A percentile compares a stretch with the other conserved stretches of the same genome.
These are phyloP conservation scores for Micractinium sp. DNA, from an alignment of 139 green algal genomes.

Conservation along the genomic window DNA sequence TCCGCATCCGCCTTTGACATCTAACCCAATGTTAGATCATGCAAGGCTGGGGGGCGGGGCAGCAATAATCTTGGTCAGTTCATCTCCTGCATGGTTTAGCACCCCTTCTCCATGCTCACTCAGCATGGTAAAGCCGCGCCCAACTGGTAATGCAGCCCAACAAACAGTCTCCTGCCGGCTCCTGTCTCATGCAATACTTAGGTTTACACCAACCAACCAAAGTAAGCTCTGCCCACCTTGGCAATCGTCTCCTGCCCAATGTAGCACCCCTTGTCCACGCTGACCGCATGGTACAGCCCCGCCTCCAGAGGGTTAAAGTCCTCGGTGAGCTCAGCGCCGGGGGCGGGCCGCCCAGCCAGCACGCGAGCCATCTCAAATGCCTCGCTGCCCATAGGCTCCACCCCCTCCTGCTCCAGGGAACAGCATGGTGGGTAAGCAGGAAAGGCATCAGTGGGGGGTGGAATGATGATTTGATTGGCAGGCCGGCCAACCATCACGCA, in stretches of 20 bases:
- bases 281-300: slow-evolving; percentile 74
- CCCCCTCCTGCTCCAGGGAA: slow-evolving; percentile 53
- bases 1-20: too few relatives aligned
- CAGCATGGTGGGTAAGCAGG: not conserved
- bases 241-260: slow-evolving; percentile 78
- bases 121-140: too few relatives aligned
- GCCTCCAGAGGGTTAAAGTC: slow-evolving; percentile 80
- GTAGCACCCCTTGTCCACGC: slow-evolving; percentile 76
- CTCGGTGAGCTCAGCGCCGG: slow-evolving; percentile 69
- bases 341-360: slow-evolving; percentile 63
- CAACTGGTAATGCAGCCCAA: not conserved
- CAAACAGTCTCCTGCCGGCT: not conserved
- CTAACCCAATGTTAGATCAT: too few relatives aligned
- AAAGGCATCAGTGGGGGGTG: too few relatives aligned
- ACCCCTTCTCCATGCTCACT: too few relatives aligned
- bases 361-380: slow-evolving; percentile 79
- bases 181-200: too few relatives aligned
- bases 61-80: too few relatives aligned
- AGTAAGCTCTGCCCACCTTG: slow-evolving; percentile 52
- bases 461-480: not conserved
- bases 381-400: slow-evolving; percentile 72
- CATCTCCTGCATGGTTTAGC: too few relatives aligned
- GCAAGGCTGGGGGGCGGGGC: too few relatives aligned
- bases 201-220: not conserved
- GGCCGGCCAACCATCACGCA: too few relatives aligned